Conservation (phyloP, 2,329 filamentous ascomycete species). For the Colletotrichum sp. region DNA sequence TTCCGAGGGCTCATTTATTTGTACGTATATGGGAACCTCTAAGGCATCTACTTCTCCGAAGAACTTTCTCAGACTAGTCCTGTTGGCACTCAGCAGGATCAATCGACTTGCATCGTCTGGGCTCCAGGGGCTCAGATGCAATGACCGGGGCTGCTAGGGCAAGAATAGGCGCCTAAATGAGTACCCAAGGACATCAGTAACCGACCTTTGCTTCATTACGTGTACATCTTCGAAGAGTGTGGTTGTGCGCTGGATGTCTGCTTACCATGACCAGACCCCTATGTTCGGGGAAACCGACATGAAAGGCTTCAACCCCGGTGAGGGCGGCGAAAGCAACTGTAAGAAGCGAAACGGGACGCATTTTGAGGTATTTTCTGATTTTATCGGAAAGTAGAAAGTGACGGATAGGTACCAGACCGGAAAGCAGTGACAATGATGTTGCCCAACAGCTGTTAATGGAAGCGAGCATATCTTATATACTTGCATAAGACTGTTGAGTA, state of each 20-base stretch:
- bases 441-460: accelerated
- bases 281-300: neutral
- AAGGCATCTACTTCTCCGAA: no score
- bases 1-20: no score
- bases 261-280: neutral
- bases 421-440: accelerated
- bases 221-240: accelerated
- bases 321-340: neutral
- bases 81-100: neutral
- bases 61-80: neutral
- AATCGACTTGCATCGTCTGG: neutral
- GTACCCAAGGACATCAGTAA: no score
- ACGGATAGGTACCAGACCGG: neutral
- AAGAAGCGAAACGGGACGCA: neutral
- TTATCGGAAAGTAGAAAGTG: neutral
- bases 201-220: neutral
- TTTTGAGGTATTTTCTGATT: neutral
- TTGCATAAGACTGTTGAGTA: no score
- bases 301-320: neutral
- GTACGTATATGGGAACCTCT: no score
- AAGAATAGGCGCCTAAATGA: neutral
- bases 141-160: neutral
- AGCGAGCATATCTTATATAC: neutral
- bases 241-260: accelerated
- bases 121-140: neutral